Base-by-base conservation (phyloP, 257 asterid genomes). In the Solanum chiquidenum region DNA sequence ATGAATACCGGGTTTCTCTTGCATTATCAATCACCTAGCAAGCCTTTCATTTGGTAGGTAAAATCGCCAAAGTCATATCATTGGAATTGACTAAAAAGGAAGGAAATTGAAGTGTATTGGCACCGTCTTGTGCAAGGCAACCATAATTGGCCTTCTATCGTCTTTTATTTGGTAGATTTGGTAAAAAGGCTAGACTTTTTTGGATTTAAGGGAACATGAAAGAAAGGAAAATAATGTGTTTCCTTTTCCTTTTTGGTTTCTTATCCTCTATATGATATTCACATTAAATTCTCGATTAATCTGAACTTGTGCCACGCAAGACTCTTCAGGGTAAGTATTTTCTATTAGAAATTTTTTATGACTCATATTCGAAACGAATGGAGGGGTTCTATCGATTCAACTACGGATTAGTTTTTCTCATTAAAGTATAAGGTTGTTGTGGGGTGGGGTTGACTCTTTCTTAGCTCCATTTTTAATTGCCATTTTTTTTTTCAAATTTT, bases 271-370 rank as follows among this genome's bases (percentile, higher is more conserved):
- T 69, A 0, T 25, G 9, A 13, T 66, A 5, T 4, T 31, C 40
- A 12, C 6, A 31, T 14, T 14, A 1, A 8, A 8, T 14, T 29
- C 13, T 31, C 6, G 38, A 27, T 27, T 25, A 68, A 68, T 27
- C 0, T 68, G 21, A 14, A 12, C 18, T 25, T 0, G 21, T 5
- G 10, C 0, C 1, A 7, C 0, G 0, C 1, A 12, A 1, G 35
- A 6, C 20, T 68, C 73, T 5, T 64, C 16, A 25, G 3, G 33
- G 9, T 12, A 25, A 25, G 7, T 27, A 66, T 66, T 5, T 11
- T 1, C 35, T 12, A 64, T n/a, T 60, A 5, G 35, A 0, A 66
- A 1, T 0, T 12, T 64, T 64, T n/a, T 25, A 64, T 18, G 62
- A 25, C 0, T 64, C 18, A 9, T 21, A 60, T 25, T 3, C 16